Evolutionary conservation across 805 yeast species (phyloP), one percentile per base, ranked within the genome.

Genomic region (Debaryomyces maramus): DNA sequence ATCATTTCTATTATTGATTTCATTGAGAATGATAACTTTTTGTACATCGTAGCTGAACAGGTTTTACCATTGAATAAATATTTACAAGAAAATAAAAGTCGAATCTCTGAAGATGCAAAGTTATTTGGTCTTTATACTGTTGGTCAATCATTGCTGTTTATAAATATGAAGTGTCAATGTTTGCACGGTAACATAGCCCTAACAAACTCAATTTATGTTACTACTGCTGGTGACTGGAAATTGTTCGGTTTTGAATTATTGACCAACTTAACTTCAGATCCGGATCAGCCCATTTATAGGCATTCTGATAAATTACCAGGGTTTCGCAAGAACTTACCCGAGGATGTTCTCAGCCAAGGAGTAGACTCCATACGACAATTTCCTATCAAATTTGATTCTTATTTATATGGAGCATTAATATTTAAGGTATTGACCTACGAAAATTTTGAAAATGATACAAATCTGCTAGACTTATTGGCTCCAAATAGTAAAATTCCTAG

Each of bases 161-260:
- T 86, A 35, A 82, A 83, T 47, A 67, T 61, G 18, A 85, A 78
- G 43, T 78, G 78, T 24, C 55, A 68, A 5, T 77, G 83, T 18
- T 65, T 84, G 5, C 84, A 86, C 53, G 91, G 89, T 5, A 79
- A 80, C 43, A 47, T 88, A 9, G 71, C 76, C 42, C 34, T 56
- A 8, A 48, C 64, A 14, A 68, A 75, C 29, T 76, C 85, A 1
- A 73, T 90, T 1, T 89, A 67, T 56, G 80, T 87, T 11, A 83
- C 77, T 39, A 36, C 39, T 9, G 75, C 71, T 21, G 96, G 97
- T 10, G 95, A 85, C 53, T 88, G 96, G 91, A 83, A 80, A 43
- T 56, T 90, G 19, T 85, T 85, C 43, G 96, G 96, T 1, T 80
- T 89, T 52, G 97, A 90, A 59, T 59, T 83, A 1, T 61, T 80